Evolutionary conservation across 192 early-diverging fungal genomes (phyloP).

Genomic region (Backusella liffmaniae): DNA sequence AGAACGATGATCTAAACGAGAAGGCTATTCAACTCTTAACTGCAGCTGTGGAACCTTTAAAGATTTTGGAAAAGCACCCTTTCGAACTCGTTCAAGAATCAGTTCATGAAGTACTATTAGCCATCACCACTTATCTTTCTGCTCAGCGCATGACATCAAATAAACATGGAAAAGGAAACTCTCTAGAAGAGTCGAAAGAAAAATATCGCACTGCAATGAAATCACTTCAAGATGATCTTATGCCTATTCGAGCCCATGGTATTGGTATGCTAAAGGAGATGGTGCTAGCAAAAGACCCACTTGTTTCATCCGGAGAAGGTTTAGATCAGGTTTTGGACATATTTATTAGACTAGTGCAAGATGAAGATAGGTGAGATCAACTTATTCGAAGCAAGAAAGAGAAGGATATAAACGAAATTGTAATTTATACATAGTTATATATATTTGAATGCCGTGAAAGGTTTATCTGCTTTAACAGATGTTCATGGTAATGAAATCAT

Average conservation of each 20-base stretch:
- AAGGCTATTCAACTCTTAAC: constrained; percentile 40
- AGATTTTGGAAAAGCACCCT: constrained; percentile 36
- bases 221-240: constrained; percentile 70
- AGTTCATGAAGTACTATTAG: constrained; percentile 44
- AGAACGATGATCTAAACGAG: constrained; percentile 43
- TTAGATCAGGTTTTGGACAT: constrained; percentile 68
- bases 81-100: constrained; percentile 43
- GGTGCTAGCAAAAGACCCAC: constrained; percentile 68
- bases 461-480: constrained; percentile 81
- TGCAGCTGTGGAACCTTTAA: constrained; percentile 37
- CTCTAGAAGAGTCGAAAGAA: constrained; percentile 41
- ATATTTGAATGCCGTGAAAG: constrained; percentile 91
- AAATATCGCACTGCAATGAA: constrained; percentile 76
- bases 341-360: constrained; percentile 75
- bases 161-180: neutral
- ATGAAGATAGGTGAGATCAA: constrained; percentile 70
- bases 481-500: constrained; percentile 72
- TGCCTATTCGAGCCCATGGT: constrained; percentile 89
- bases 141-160: constrained; percentile 17
- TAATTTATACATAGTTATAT: constrained; percentile 62
- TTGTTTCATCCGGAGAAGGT: constrained; percentile 50
- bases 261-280: constrained; percentile 79
- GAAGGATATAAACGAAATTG: constrained; percentile 10
- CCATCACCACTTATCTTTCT: constrained; percentile 46
- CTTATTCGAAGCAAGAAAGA: neutral